Base-by-base conservation (phyloP, 768 basidiomycete species). In the Russula earlei region DNA sequence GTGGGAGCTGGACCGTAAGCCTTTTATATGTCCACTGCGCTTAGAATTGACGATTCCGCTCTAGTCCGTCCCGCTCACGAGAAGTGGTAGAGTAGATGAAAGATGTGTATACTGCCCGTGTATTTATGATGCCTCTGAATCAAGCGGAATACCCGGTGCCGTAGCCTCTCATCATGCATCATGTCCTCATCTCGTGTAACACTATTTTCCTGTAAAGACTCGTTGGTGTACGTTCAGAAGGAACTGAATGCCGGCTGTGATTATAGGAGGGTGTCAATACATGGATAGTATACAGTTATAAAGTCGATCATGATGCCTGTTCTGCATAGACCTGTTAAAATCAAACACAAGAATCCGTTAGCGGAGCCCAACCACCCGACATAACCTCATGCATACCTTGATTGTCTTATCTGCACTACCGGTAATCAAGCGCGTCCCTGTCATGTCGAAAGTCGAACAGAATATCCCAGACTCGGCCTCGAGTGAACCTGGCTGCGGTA, bases 361-460 rank as follows among this genome's bases (percentile, higher is more conserved):
- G 37, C 20, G 41, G 29, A 25, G 27, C 24, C 52, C 24, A 25
- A 9, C 40, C 20, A 38, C 48, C 51, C 49, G n/a, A 2, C n/a
- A n/a, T n/a, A 43, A 49, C 29, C 45, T 49, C 50, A 55, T 22
- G 67, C 78, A 46, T 29, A 88, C 89, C 81, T 99, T 98, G 74
- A 98, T 95, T 10, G 95, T 97, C 78, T 98, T 99, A 75, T 98
- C 96, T 11, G 96, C 96, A 4, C 94, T 88, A 36, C 96, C 96
- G 15, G 94, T 96, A 62, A 94, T 92, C 55, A 99, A 69, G 55
- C 95, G 77, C 33, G 94, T 93, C 2, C 96, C 96, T 1, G 95
- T 97, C 68, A 84, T 77, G 69, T 98, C 96, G 71, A 98, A 99
- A 15, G 91, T 94, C 15, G 93, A 96, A 67, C 91, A 95, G 75